Conservation (phyloP, 116 monocot genomes). For the Dioscorea cayenensis region DNA sequence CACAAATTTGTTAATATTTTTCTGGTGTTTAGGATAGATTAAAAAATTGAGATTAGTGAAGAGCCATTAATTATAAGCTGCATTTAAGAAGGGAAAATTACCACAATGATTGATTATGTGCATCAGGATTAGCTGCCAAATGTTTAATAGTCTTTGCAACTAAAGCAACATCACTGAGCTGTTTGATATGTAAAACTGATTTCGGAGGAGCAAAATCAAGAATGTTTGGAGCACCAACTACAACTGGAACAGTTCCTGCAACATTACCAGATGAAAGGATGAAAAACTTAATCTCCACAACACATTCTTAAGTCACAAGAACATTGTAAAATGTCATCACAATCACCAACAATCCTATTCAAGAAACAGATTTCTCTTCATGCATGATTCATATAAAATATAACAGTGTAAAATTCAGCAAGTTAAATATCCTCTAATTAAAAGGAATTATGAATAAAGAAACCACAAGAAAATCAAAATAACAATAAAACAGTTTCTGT, state of each 20-base stretch:
- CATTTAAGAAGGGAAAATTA: constrained; percentile 9
- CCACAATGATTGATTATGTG: constrained; percentile 74
- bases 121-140: constrained; percentile 69
- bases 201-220: constrained; percentile 81
- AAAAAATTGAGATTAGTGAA: not conserved
- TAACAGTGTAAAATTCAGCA: not conserved
- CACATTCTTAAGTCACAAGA: not conserved
- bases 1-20: not conserved
- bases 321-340: not conserved
- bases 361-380: not conserved
- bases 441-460: not conserved
- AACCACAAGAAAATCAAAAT: not conserved
- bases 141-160: constrained; percentile 73
- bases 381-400: not conserved
- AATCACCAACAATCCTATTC: not conserved
- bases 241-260: constrained; percentile 83
- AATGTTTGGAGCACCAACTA: constrained; percentile 96
- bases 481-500: not conserved
- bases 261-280: not conserved
- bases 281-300: not conserved
- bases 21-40: not conserved
- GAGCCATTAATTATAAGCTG: too few relatives aligned
- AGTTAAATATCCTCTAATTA: not conserved
- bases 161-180: constrained; percentile 37
- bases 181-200: constrained; percentile 83